Evolutionary conservation across 2,329 filamentous ascomycete genomes (phyloP), one percentile per base, ranked within the genome.

Genomic region (Xylariaceae sp.): DNA sequence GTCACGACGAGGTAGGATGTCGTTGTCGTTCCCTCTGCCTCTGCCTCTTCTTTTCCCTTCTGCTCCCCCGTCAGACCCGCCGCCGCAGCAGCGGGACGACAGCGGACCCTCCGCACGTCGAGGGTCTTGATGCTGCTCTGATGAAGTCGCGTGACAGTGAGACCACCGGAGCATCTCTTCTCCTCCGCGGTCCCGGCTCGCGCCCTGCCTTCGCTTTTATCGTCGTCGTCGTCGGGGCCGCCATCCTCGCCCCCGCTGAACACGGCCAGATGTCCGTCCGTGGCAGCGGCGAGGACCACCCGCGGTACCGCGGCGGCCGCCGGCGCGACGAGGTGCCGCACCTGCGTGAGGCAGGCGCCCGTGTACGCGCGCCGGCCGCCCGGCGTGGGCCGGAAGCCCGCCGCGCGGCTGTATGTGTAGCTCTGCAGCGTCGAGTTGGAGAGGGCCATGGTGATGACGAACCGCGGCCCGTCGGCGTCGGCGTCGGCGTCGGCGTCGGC

Each of bases 351-450:
- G 50, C 88, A 94, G 9, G 79, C 77, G 6, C 78, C 80, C 5
- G 77, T 85, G 52, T 86, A 87, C 35, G 57, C 62, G 5, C 75
- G 76, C 21, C 57, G 57, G 0, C 68, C 68, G n/a, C n/a, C n/a
- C 1, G 8, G 21, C 5, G 81, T 40, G 1, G 77, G 57, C 3
- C 46, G 44, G 50, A 79, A 80, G 0, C 62, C 60, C 0, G 40
- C 39, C 2, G 28, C 32, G 13, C 47, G 44, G 2, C 55, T 58
- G 43, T 76, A 81, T 11, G 53, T 44, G 44, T 79, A 80, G 1
- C 64, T 69, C 49, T 79, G 81, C 26, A 94, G 56, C 3, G 72
- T 77, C 1, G 90, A 95, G 59, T 95, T 90, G 0, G 90, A 95
- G 47, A 92, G 80, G 0, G 73, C 80, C 61, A 94, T 71, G 0